phyloP scores from a whole-genome alignment of 2,329 filamentous ascomycete genomes.

The Hirsutella rhossiliensis region DNA sequence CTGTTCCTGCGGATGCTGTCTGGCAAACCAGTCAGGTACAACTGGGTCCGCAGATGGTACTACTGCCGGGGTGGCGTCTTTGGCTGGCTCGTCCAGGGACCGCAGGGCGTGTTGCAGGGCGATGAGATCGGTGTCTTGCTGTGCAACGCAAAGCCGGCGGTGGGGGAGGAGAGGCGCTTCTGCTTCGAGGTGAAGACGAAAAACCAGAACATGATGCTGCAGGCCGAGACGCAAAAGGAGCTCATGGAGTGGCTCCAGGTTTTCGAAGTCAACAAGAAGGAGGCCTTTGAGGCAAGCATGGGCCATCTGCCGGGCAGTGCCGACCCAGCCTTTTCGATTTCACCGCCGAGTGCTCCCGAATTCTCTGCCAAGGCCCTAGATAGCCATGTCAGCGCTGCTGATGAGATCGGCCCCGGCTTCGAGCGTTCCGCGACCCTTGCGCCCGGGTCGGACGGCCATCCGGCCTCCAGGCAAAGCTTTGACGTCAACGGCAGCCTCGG shows the following conservation, averaged over 20 bases:
- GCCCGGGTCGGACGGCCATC: constrained; percentile 41
- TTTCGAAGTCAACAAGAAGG: constrained; percentile 89
- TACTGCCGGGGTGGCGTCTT: constrained; percentile 95
- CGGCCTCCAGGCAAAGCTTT: constrained; percentile 54
- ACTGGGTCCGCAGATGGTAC: constrained; percentile 88
- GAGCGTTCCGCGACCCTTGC: constrained; percentile 58
- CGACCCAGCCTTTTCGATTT: constrained; percentile 83
- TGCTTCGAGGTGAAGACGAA: constrained; percentile 99
- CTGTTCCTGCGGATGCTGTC: constrained; percentile 70
- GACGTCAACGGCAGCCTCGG: constrained; percentile 46
- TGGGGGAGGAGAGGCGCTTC: constrained; percentile 86
- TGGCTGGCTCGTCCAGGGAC: constrained; percentile 79
- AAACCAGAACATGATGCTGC: constrained; percentile 75
- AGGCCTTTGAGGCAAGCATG: constrained; percentile 67
- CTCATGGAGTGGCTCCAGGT: constrained; percentile 91
- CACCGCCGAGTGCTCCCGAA: constrained; percentile 74
- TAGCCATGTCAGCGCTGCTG: constrained; percentile 42
- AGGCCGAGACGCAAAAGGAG: constrained; percentile 84
- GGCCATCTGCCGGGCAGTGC: constrained; percentile 36
- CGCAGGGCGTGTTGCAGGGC: constrained; percentile 82
- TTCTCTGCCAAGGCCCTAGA: constrained; percentile 75
- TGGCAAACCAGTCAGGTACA: constrained; percentile 81
- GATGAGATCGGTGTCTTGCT: constrained; percentile 92
- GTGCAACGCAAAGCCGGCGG: constrained; percentile 82
- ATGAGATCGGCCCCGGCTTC: constrained; percentile 24